Percentiles rank a stretch among this genome's conserved stretches.
These are phyloP conservation scores for Triglochin maritima DNA, from an alignment of 106 monocot species.

Conservation along the genomic window DNA sequence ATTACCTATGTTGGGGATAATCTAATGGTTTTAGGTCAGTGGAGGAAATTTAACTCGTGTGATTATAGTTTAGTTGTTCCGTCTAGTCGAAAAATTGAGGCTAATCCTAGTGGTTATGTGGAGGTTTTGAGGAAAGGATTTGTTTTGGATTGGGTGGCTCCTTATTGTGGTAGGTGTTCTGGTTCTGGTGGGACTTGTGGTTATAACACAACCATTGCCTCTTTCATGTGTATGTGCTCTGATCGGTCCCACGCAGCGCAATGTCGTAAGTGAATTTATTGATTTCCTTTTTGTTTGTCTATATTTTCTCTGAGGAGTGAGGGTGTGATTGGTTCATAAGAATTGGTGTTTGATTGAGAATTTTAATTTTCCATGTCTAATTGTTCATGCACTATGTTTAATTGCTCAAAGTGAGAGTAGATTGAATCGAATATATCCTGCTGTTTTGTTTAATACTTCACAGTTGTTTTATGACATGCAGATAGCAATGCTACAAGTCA, in stretches of 20 bases:
- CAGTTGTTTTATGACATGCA: too few species aligned
- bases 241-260: neutral
- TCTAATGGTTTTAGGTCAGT: neutral
- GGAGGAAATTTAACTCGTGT: neutral
- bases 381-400: too few species aligned
- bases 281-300: neutral
- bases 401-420: too few species aligned
- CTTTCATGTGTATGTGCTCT: neutral
- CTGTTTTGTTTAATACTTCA: too few species aligned
- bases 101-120: neutral
- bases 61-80: too few species aligned
- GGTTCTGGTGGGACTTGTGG: conserved; percentile 6
- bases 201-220: neutral
- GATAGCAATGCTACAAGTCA: too few species aligned
- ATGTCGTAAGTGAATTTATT: neutral
- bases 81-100: neutral
- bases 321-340: too few species aligned
- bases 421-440: too few species aligned
- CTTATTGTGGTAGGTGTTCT: neutral
- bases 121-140: conserved; percentile 1
- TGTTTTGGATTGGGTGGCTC: neutral
- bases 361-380: too few species aligned
- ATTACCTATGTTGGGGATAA: too few species aligned
- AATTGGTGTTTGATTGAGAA: too few species aligned
- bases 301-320: neutral